These are phyloP conservation scores for Citrus australasica DNA, from an alignment of 345 rosid species.

Conservation along the genomic window DNA sequence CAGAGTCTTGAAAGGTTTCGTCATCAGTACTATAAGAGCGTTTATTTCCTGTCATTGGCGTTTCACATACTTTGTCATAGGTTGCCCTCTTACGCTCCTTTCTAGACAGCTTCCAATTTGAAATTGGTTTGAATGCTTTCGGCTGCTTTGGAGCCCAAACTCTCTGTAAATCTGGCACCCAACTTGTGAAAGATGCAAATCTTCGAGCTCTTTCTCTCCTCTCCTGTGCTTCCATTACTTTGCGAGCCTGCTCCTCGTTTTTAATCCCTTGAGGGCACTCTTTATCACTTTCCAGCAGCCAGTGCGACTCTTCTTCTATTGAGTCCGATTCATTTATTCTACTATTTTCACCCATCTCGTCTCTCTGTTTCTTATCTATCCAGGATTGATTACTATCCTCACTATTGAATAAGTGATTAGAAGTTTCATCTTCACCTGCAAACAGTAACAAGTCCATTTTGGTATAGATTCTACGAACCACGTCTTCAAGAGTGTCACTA, in stretches of 20 bases:
- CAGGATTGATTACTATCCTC: slow-evolving; percentile 67
- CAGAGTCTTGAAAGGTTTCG: slow-evolving; percentile 26
- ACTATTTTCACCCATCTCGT: slow-evolving; percentile 27
- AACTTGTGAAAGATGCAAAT: slow-evolving; percentile 72
- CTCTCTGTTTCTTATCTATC: slow-evolving; percentile 36
- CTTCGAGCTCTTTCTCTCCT: slow-evolving; percentile 81
- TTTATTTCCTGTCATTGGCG: slow-evolving; percentile 59
- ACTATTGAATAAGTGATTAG: slow-evolving; percentile 50
- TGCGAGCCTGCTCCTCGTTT: slow-evolving; percentile 35
- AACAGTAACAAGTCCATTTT: slow-evolving; percentile 77
- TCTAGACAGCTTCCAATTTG: slow-evolving; percentile 43
- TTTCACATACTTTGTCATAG: slow-evolving; percentile 72
- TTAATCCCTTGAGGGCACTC: slow-evolving; percentile 21
- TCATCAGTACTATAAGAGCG: slow-evolving; percentile 26
- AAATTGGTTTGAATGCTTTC: slow-evolving; percentile 27
- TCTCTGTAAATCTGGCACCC: slow-evolving; percentile 84
- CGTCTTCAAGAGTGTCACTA: slow-evolving; percentile 49
- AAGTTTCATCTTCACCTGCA: slow-evolving; percentile 54
- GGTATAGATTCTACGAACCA: slow-evolving; percentile 56
- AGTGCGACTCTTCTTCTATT: slow-evolving; percentile 29
- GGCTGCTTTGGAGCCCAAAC: slow-evolving; percentile 90
- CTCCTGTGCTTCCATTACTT: slow-evolving; percentile 59
- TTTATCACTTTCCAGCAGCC: slow-evolving; percentile 20
- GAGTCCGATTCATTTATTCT: slow-evolving; percentile 23
- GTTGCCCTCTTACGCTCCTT: slow-evolving; percentile 38